Conservation (phyloP, 1,284 basidiomycete genomes). For the Chalciporus sp. region DNA sequence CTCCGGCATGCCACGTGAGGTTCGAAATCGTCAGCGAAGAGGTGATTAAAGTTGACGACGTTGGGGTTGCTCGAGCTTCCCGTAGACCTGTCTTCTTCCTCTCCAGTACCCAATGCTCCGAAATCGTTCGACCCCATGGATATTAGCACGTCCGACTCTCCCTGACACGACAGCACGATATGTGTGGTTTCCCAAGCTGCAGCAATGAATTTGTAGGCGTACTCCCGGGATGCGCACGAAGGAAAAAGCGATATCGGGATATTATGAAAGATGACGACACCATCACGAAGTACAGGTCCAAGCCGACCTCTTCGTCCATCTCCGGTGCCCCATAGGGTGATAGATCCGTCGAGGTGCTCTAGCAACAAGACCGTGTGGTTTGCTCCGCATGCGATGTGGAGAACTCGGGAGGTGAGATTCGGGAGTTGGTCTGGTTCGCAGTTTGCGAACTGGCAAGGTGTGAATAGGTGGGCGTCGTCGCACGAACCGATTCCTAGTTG, state of each 20-base stretch:
- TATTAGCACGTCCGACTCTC: slow-evolving; percentile 61
- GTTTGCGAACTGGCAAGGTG: slow-evolving; percentile 26
- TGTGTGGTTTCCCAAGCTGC: slow-evolving; percentile 86
- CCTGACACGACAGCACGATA: slow-evolving; percentile 51
- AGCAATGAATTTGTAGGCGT: slow-evolving; percentile 49
- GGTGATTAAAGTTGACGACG: slow-evolving; percentile 46
- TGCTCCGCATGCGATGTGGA: slow-evolving; percentile 32
- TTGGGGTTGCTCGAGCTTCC: slow-evolving; percentile 32
- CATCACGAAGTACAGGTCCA: slow-evolving; percentile 38
- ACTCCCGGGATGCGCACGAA: slow-evolving; percentile 35
- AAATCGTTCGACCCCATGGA: slow-evolving; percentile 85
- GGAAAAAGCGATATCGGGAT: slow-evolving; percentile 44
- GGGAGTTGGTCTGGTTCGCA: slow-evolving; percentile 14
- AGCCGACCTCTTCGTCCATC: slow-evolving; percentile 66
- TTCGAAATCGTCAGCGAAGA: slow-evolving; percentile 31
- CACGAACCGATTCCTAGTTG: slow-evolving; percentile 32
- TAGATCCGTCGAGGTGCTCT: slow-evolving; percentile 14
- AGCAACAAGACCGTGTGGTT: slow-evolving; percentile 35
- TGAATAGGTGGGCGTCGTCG: slow-evolving; percentile 31
- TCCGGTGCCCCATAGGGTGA: slow-evolving; percentile 69
- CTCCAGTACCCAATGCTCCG: slow-evolving; percentile 70
- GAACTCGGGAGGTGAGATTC: slow-evolving; percentile 10
- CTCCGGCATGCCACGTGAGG: slow-evolving; percentile 14
- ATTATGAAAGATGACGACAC: slow-evolving; percentile 46
- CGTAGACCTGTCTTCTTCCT: slow-evolving; percentile 11